Evolutionary conservation across 192 early-diverging fungal genomes (phyloP).

Genomic region (Podila verticillata): DNA sequence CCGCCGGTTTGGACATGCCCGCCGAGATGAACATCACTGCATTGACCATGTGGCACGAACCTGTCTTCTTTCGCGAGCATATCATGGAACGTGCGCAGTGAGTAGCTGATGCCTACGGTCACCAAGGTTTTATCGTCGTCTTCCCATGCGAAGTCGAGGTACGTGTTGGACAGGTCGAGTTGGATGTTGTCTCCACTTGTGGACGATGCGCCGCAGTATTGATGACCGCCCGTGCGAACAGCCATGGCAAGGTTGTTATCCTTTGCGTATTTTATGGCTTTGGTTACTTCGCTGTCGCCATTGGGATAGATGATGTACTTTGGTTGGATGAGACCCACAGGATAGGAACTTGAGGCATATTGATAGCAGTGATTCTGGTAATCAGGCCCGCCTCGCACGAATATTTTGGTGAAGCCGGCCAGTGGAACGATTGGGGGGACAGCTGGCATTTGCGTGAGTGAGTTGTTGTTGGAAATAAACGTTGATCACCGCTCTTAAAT

Average conservation of each 20-base stretch:
- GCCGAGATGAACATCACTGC: conserved; percentile 32
- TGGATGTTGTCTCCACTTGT: conserved; percentile 26
- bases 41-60: conserved; percentile 36
- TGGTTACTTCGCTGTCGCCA: conserved; percentile 19
- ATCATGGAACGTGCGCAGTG: conserved; percentile 22
- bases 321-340: not conserved
- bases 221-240: conserved; percentile 38
- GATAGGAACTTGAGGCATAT: too few relatives aligned
- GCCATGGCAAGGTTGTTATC: conserved; percentile 14
- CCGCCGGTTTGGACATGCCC: conserved; percentile 50
- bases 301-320: conserved; percentile 15
- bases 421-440: too few relatives aligned
- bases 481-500: too few relatives aligned
- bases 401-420: too few relatives aligned
- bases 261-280: conserved; percentile 22
- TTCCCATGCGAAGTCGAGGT: conserved; percentile 33
- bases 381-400: too few relatives aligned
- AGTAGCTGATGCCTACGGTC: conserved; percentile 30
- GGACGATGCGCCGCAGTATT: conserved; percentile 23
- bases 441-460: too few relatives aligned
- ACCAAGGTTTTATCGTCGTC: conserved; percentile 25
- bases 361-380: too few relatives aligned
- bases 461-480: too few relatives aligned
- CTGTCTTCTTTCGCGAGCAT: conserved; percentile 22
- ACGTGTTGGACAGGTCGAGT: conserved; percentile 32